Evolutionary conservation across 2,329 filamentous ascomycete genomes (phyloP).

Genomic region (Venturia asperata): DNA sequence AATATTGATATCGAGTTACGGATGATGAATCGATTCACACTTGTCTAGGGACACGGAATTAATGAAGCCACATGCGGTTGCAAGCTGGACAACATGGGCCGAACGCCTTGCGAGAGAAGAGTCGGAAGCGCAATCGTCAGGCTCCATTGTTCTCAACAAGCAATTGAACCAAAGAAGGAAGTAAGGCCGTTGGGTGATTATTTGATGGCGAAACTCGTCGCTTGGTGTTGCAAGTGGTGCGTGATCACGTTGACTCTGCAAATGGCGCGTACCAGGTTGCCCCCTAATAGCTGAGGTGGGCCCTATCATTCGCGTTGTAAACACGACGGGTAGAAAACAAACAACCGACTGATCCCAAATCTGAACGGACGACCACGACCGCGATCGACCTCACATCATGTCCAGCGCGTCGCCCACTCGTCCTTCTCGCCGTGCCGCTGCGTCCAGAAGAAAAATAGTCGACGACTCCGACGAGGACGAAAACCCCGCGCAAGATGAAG

Average conservation of each 20-base stretch:
- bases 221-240: neutral
- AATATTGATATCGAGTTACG: no score
- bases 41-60: no score
- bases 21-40: no score
- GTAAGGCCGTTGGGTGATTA: no score
- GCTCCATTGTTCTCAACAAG: no score
- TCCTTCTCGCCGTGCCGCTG: conserved; percentile 52
- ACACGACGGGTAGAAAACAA: conserved; percentile 6
- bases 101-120: no score
- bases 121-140: no score
- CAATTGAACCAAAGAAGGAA: no score
- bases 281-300: no score
- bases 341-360: neutral
- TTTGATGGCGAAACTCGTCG: neutral
- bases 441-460: conserved; percentile 65
- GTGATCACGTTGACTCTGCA: neutral
- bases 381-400: conserved; percentile 26
- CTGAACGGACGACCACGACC: neutral
- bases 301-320: neutral
- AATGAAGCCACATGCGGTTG: no score
- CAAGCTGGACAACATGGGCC: no score
- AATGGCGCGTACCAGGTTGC: neutral
- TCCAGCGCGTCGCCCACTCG: conserved; percentile 41
- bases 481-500: conserved; percentile 46
- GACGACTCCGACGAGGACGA: conserved; percentile 74